Conservation (phyloP, 768 basidiomycete genomes). For the Hypsizygus marmoreus region DNA sequence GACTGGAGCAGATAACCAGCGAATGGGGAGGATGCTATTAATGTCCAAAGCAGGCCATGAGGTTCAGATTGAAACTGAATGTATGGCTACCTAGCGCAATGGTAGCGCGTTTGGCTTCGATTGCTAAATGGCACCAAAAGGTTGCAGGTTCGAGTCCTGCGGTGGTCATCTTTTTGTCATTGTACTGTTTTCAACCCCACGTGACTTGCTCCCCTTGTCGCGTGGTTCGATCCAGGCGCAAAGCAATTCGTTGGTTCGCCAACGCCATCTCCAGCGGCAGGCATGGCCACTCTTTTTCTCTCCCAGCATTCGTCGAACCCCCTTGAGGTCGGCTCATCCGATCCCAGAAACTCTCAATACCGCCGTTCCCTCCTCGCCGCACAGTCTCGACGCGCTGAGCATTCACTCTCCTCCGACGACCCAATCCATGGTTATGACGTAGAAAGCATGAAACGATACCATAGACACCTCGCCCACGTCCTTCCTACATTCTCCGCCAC, state of each 20-base stretch:
- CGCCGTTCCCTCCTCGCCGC: slow-evolving; percentile 39
- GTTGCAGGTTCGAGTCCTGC: slow-evolving; percentile 88
- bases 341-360: slow-evolving; percentile 51
- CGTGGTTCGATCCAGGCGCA: slow-evolving; percentile 8
- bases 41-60: background rate
- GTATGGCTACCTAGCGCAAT: slow-evolving; percentile 84
- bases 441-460: slow-evolving; percentile 48
- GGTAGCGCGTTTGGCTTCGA: slow-evolving; percentile 97
- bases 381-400: slow-evolving; percentile 26
- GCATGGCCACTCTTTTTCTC: slow-evolving; percentile 44
- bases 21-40: background rate
- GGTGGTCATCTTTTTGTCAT: slow-evolving; percentile 53
- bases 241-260: slow-evolving; percentile 4
- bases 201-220: slow-evolving; percentile 14
- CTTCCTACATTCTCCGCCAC: slow-evolving; percentile 28
- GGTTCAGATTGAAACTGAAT: background rate
- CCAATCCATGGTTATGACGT: slow-evolving; percentile 39
- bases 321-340: slow-evolving; percentile 66
- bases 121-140: slow-evolving; percentile 79
- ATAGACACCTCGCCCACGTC: slow-evolving; percentile 49
- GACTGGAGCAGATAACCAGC: slow-evolving; percentile 7
- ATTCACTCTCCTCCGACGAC: slow-evolving; percentile 54
- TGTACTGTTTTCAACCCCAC: slow-evolving; percentile 7
- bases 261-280: background rate
- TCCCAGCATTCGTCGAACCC: slow-evolving; percentile 79